Evolutionary conservation across 139 green algal genomes (phyloP).

Genomic region (Penium margaritaceum): DNA sequence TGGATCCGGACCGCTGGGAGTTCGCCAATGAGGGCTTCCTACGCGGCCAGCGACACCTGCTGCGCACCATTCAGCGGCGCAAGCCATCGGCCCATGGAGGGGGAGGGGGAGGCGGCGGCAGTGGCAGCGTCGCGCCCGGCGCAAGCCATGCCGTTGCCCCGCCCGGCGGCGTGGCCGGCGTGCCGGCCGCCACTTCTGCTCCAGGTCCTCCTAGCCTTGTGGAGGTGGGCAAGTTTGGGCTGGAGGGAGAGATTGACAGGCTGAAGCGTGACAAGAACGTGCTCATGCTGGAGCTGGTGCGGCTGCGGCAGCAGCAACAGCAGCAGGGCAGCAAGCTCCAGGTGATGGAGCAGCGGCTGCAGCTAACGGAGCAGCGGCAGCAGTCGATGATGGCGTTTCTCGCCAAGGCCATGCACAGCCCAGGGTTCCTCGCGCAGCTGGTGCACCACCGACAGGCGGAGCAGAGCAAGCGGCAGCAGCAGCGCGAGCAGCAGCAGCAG

Average conservation of each 20-base stretch:
- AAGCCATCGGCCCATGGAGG: conserved; percentile 22
- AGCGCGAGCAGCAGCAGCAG: background rate
- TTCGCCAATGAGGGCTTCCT: conserved; percentile 91
- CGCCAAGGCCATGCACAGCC: conserved; percentile 42
- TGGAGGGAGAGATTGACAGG: conserved; percentile 37
- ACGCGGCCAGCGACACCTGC: conserved; percentile 34
- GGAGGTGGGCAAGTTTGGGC: conserved; percentile 44
- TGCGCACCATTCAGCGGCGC: conserved; percentile 42
- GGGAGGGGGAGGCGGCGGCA: background rate
- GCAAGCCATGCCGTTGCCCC: background rate
- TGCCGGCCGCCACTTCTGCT: background rate
- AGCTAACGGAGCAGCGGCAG: conserved; percentile 36
- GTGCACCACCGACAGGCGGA: conserved; percentile 14
- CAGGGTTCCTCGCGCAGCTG: conserved; percentile 33
- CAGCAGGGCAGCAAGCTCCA: conserved; percentile 15
- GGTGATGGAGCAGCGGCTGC: conserved; percentile 22
- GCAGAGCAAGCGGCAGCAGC: background rate
- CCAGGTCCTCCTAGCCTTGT: conserved; percentile 14
- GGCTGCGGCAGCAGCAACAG: conserved; percentile 40
- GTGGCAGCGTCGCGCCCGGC: background rate
- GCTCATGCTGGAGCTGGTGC: conserved; percentile 43
- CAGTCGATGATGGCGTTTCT: conserved; percentile 46
- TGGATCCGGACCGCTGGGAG: conserved; percentile 91
- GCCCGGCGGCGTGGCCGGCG: background rate
- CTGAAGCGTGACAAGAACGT: conserved; percentile 49